phyloP scores from a whole-genome alignment of 1,284 basidiomycete genomes.

The Cutaneotrichosporon mucoides region DNA sequence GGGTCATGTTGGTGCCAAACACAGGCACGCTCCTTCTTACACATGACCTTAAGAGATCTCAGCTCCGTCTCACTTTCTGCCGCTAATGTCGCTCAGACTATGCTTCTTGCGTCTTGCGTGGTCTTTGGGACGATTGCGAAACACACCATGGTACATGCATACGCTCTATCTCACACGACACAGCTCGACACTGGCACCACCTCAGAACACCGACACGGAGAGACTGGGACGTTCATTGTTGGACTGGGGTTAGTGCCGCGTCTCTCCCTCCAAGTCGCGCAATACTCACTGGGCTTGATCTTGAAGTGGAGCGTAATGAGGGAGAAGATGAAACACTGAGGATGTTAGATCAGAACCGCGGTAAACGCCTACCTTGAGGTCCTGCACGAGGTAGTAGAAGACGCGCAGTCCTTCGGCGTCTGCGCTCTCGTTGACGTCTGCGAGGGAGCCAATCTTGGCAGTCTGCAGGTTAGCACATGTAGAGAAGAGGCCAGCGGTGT shows the following conservation, averaged over 20 bases:
- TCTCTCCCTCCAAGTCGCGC: neutral
- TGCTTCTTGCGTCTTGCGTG: too few species aligned
- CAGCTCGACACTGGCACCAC: neutral
- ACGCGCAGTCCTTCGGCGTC: constrained; percentile 97
- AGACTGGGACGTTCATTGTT: constrained; percentile 6
- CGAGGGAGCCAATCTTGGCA: constrained; percentile 92
- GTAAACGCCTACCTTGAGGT: constrained; percentile 69
- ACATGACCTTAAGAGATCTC: too few species aligned
- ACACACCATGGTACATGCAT: constrained; percentile 12
- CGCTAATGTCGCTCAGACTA: too few species aligned
- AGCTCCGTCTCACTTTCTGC: too few species aligned
- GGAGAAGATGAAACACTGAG: constrained; percentile 91
- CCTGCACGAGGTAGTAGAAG: constrained; percentile 98
- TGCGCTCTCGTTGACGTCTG: constrained; percentile 94
- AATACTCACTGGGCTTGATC: constrained; percentile 78
- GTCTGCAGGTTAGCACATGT: constrained; percentile 58
- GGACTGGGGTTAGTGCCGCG: constrained; percentile 6
- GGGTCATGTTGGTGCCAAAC: too few species aligned
- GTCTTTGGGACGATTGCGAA: too few species aligned
- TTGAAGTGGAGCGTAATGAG: constrained; percentile 98
- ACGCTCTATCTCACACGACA: constrained; percentile 1
- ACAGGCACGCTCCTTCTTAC: too few species aligned
- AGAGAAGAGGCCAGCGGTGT: neutral
- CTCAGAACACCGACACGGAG: neutral
- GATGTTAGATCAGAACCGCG: neutral